Evolutionary conservation across 495 filamentous ascomycete species (phyloP).

Genomic region (Penicillium macrosclerotiorum): DNA sequence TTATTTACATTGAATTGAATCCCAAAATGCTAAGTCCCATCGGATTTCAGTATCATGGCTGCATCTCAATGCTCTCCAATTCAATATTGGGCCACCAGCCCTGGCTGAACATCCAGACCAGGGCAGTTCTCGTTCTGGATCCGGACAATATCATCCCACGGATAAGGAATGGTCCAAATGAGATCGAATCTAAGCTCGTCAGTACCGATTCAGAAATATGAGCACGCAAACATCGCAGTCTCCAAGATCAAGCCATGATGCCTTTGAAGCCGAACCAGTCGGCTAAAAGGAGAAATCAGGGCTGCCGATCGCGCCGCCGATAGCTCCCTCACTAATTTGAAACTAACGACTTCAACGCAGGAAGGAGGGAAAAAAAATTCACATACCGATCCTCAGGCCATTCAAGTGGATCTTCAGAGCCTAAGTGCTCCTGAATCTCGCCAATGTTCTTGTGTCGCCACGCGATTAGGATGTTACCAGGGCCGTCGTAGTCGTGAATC

Average conservation of each 20-base stretch:
- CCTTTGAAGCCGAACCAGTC: background rate
- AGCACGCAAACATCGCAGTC: background rate
- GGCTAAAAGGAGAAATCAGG: background rate
- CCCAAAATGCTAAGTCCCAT: too few relatives aligned
- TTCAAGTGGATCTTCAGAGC: constrained; percentile 12
- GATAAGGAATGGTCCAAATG: constrained; percentile 48
- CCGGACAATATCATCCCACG: constrained; percentile 37
- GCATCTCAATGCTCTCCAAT: background rate
- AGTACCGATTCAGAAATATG: background rate
- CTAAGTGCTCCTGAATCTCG: constrained; percentile 20
- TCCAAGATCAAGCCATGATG: background rate
- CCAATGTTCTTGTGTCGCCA: constrained; percentile 31
- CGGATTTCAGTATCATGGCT: background rate
- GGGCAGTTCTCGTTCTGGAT: constrained; percentile 42
- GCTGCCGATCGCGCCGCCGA: background rate
- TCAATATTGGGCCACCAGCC: constrained; percentile 20
- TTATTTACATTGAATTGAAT: too few relatives aligned
- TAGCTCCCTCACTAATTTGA: background rate
- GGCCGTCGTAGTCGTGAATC: constrained; percentile 19
- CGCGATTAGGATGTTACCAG: constrained; percentile 31
- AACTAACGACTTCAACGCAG: background rate
- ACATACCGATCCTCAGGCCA: constrained; percentile 33
- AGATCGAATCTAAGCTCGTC: constrained; percentile 37
- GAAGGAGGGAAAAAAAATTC: background rate
- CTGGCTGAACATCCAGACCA: constrained; percentile 31